Evolutionary conservation across 2,329 filamentous ascomycete species (phyloP).

Genomic region (Pestalotiopsis sp.): DNA sequence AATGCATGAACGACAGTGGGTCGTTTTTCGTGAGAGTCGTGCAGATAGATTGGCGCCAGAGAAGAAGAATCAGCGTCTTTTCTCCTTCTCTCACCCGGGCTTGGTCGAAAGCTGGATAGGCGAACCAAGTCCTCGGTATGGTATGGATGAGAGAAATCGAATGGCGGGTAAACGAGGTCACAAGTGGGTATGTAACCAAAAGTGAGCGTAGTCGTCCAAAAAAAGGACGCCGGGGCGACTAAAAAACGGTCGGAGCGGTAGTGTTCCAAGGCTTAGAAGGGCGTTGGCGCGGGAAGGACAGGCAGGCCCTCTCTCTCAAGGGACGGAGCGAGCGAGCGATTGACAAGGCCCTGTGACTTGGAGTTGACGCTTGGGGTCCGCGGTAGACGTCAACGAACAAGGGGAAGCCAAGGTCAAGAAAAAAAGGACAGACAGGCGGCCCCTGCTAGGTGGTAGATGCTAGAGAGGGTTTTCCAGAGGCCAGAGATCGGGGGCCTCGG

Average conservation of each 20-base stretch:
- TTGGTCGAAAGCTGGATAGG: neutral
- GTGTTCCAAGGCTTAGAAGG: neutral
- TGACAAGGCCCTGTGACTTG: neutral
- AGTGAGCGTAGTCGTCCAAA: neutral
- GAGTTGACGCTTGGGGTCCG: neutral
- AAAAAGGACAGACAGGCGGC: neutral
- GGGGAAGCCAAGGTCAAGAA: neutral
- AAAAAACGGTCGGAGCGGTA: neutral
- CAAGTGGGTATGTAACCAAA: constrained; percentile 5
- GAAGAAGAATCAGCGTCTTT: neutral
- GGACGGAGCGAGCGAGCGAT: neutral
- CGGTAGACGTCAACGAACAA: neutral
- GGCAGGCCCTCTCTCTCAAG: neutral
- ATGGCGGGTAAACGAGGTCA: neutral
- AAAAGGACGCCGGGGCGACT: neutral
- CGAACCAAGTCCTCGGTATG: neutral
- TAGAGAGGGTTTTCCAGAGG: neutral
- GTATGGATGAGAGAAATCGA: neutral
- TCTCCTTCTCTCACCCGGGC: neutral
- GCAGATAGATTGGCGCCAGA: constrained; percentile 5
- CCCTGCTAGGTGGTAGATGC: neutral
- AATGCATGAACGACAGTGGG: constrained; percentile 19
- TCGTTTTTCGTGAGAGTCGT: constrained; percentile 7
- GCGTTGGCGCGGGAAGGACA: neutral
- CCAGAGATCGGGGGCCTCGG: constrained; percentile 18